phyloP scores from a whole-genome alignment of 441 rosid species.

The Arabidopsis hybrid region DNA sequence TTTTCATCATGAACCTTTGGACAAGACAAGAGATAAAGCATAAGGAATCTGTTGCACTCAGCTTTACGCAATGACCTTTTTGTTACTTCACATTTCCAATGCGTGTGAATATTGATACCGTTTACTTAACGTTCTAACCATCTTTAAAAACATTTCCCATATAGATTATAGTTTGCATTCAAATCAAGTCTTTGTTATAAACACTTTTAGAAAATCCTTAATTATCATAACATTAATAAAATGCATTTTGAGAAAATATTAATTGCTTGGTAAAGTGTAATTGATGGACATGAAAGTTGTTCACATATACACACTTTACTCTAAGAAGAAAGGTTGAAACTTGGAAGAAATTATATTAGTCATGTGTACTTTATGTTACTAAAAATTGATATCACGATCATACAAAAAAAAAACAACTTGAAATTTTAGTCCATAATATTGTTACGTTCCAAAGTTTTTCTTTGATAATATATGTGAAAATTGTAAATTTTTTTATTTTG shows the following conservation, averaged over 20 bases:
- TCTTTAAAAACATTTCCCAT: background rate
- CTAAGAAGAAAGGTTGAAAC: background rate
- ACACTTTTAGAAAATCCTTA: background rate
- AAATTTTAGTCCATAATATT: background rate
- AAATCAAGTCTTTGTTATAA: background rate
- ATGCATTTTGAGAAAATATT: background rate
- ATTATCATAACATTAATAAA: background rate
- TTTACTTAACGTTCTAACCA: conserved; percentile 29
- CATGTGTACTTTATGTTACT: background rate
- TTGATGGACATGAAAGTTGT: background rate
- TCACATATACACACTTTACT: background rate
- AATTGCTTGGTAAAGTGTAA: background rate
- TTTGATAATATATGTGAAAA: background rate
- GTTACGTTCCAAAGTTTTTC: background rate
- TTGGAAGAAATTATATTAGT: background rate
- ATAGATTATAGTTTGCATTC: background rate
- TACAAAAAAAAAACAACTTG: background rate
- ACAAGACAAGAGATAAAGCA: conserved; percentile 31
- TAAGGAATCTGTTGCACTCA: conserved; percentile 30
- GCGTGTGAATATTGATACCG: conserved; percentile 34
- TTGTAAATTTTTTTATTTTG: background rate
- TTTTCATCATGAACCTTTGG: conserved; percentile 7
- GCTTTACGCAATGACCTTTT: conserved; percentile 35
- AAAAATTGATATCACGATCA: background rate
- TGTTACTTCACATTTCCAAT: conserved; percentile 23